phyloP scores from a whole-genome alignment of 139 green algal species.

The Gonium pectorale region DNA sequence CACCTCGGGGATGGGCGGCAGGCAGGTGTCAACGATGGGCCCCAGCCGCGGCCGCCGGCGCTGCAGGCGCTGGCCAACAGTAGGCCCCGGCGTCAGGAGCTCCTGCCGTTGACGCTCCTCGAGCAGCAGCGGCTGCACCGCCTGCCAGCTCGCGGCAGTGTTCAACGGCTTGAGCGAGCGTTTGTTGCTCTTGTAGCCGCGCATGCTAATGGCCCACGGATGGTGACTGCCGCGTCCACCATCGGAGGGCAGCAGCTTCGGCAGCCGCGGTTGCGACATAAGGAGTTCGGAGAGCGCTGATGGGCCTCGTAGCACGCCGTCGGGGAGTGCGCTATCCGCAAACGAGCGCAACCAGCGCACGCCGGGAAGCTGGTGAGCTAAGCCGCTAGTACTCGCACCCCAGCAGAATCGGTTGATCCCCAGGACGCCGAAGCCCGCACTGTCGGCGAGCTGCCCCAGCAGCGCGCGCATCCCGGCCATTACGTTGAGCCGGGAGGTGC shows the following conservation, averaged over 20 bases:
- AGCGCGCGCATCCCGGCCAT: slow-evolving; percentile 5
- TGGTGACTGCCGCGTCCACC: too few relatives aligned
- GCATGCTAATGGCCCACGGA: neutral
- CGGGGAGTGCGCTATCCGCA: neutral
- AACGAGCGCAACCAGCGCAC: slow-evolving; percentile 2
- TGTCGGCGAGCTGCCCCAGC: slow-evolving; percentile 4
- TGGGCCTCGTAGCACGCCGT: too few relatives aligned
- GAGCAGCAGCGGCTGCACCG: slow-evolving; percentile 49
- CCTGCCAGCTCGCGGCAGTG: slow-evolving; percentile 50
- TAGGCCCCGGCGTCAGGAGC: neutral
- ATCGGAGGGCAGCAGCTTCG: too few relatives aligned
- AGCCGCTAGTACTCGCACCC: slow-evolving; percentile 20
- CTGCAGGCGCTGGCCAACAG: neutral
- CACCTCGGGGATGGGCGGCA: slow-evolving; percentile 52
- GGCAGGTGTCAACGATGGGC: slow-evolving; percentile 48
- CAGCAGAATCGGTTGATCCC: slow-evolving; percentile 24
- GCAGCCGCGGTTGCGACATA: too few relatives aligned
- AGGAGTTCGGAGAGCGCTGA: too few relatives aligned
- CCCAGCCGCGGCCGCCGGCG: slow-evolving; percentile 1
- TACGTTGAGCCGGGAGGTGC: too few relatives aligned
- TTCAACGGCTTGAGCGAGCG: slow-evolving; percentile 56
- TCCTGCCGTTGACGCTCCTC: slow-evolving; percentile 19
- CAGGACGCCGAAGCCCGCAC: neutral
- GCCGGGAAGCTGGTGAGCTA: neutral
- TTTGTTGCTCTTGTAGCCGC: slow-evolving; percentile 50